Evolutionary conservation across 805 yeast species (phyloP), one percentile per base, ranked within the genome.

Genomic region (Myxozyma monticola): DNA sequence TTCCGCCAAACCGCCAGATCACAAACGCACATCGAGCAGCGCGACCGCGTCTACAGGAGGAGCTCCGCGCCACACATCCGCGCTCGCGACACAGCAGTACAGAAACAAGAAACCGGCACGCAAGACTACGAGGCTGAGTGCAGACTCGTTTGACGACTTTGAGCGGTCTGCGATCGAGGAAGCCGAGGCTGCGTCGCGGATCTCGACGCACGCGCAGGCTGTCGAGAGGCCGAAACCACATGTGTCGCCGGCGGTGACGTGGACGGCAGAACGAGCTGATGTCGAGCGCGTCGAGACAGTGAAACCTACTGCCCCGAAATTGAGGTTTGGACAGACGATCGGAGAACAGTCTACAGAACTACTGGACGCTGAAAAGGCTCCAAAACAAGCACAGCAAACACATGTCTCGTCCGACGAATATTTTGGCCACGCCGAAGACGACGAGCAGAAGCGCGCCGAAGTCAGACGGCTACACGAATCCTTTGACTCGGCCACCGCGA

Each of bases 401-500:
- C 48, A 39, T 17, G 29, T 53, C 15, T 53, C 57, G 9, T 53
- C 57, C 8, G 55, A 49, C 28, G 51, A 49, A 12, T 54, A 48
- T 26, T 51, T 49, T 31, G 57, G 48, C 15, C 30, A 45, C 17
- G 36, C 41, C 24, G 1, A n/a, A 10, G 30, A n/a, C 21, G 28
- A 29, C 12, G 48, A 41, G 5, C 24, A 33, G 25, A 39, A 37
- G 10, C 29, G 44, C 17, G 40, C 31, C n/a, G 43, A 28, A 21
- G 26, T 35, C 10, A 22, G 28, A 9, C 39, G 49, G 14, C 25
- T 68, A 15, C 68, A 65, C n/a, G 61, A 61, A 62, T 86, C 88
- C 71, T 93, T 78, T 67, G 97, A 96, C 50, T 73, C 73, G 33
- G 96, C 90, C 67, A 90, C 88, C 76, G 96, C 89, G 41, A 93